Percentiles rank a stretch among this genome's conserved stretches.
Conservation (phyloP, 345 rosid species). For the Cardamine chenopodiifolia region DNA sequence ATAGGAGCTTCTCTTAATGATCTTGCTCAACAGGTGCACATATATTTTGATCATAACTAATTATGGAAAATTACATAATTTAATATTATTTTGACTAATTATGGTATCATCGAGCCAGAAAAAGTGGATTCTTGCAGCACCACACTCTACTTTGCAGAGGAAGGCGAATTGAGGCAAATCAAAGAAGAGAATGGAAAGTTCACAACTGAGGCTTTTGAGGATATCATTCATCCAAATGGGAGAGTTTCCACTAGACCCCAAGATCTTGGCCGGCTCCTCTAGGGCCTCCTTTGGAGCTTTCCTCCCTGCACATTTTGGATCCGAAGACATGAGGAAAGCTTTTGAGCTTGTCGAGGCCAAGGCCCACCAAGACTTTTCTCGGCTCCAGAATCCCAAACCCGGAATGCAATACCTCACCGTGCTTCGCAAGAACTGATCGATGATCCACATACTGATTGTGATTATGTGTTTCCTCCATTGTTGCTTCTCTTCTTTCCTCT, state of each 20-base stretch:
- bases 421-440: too few relatives aligned
- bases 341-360: conserved; percentile 26
- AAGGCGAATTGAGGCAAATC: not conserved
- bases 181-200: not conserved
- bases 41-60: conserved; percentile 3
- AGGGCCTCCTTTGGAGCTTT: conserved; percentile 24
- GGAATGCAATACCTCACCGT: too few relatives aligned
- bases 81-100: not conserved
- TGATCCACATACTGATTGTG: too few relatives aligned
- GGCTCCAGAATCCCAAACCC: conserved; percentile 13
- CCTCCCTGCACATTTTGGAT: too few relatives aligned
- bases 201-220: conserved; percentile 19
- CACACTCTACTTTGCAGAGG: conserved; percentile 15
- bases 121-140: conserved; percentile 22
- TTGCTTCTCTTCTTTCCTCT: too few relatives aligned
- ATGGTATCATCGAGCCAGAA: not conserved
- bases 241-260: conserved; percentile 23
- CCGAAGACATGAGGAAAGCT: not conserved
- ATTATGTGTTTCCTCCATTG: too few relatives aligned
- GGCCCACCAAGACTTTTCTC: conserved; percentile 4
- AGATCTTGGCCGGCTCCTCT: conserved; percentile 6
- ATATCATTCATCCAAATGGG: conserved; percentile 7
- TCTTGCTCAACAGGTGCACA: conserved; percentile 37
- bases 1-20: conserved; percentile 38
- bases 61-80: not conserved